Percentiles rank a stretch among this genome's conserved stretches.
These are phyloP conservation scores for Penicillium vulpinum DNA, from an alignment of 2,329 filamentous ascomycete species.

Conservation along the genomic window DNA sequence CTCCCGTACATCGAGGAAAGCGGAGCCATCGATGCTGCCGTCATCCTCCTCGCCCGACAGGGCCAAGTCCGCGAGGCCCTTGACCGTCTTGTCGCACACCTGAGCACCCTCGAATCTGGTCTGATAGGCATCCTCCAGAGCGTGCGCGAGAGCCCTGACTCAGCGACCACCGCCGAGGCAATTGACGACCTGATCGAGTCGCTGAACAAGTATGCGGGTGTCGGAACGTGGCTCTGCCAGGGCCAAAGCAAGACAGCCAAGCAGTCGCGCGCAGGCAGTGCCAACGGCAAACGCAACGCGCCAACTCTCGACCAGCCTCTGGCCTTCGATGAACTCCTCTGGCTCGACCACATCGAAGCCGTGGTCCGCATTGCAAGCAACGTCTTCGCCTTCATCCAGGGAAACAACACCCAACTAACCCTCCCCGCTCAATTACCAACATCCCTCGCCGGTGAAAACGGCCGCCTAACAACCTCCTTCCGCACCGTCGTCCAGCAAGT, in stretches of 20 bases:
- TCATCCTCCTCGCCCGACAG: constrained; percentile 85
- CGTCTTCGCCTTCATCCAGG: constrained; percentile 58
- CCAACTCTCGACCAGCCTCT: constrained; percentile 57
- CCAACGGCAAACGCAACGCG: constrained; percentile 39
- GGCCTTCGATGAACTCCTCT: constrained; percentile 62
- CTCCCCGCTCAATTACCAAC: constrained; percentile 13
- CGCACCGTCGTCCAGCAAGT: constrained; percentile 83
- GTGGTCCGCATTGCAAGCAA: constrained; percentile 64
- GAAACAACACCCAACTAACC: constrained; percentile 30
- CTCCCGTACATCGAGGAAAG: constrained; percentile 86
- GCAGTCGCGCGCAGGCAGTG: constrained; percentile 29
- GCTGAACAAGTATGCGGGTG: constrained; percentile 83
- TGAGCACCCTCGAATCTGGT: constrained; percentile 76
- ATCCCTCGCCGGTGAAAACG: constrained; percentile 22
- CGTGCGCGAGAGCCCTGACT: constrained; percentile 57
- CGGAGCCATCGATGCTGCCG: constrained; percentile 87
- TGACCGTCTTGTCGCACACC: constrained; percentile 76
- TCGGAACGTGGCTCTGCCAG: constrained; percentile 95
- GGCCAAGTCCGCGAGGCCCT: constrained; percentile 82
- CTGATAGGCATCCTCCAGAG: constrained; percentile 71
- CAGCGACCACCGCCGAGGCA: constrained; percentile 61
- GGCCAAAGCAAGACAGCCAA: constrained; percentile 68
- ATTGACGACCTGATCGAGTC: constrained; percentile 73
- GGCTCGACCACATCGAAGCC: constrained; percentile 65
- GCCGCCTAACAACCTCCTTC: constrained; percentile 63